Percentiles rank a stretch among this genome's conserved stretches.
Conservation (phyloP, 176 grass and related monocot genomes). For the Typha latifolia region DNA sequence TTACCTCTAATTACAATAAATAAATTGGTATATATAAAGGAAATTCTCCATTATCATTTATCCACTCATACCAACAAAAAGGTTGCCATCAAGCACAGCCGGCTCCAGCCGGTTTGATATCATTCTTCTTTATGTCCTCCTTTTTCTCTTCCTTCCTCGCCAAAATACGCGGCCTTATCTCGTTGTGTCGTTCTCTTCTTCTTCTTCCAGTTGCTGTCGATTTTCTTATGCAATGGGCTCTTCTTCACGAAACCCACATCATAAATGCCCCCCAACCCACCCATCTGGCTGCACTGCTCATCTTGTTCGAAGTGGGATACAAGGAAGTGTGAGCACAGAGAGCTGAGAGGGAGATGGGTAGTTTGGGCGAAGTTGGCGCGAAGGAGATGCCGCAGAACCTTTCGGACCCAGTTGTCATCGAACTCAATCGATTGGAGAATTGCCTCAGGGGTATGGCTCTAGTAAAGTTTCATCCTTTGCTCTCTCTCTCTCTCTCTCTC, state of each 20-base stretch:
- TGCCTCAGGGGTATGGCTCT: constrained; percentile 52
- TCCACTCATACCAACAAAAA: too few relatives aligned
- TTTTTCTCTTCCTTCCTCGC: neutral
- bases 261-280: constrained; percentile 47
- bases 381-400: constrained; percentile 45
- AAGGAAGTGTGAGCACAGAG: neutral
- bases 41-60: too few relatives aligned
- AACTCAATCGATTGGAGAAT: constrained; percentile 78
- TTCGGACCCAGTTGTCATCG: constrained; percentile 49
- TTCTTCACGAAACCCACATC: constrained; percentile 30
- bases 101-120: neutral
- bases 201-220: constrained; percentile 26
- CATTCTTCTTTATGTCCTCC: neutral
- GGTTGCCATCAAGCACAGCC: too few relatives aligned
- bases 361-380: constrained; percentile 53
- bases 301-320: neutral
- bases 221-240: constrained; percentile 25
- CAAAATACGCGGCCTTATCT: neutral
- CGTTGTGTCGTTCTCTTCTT: neutral
- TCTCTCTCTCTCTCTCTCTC: neutral
- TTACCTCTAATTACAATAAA: too few relatives aligned
- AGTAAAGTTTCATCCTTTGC: neutral
- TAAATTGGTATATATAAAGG: too few relatives aligned
- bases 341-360: constrained; percentile 37
- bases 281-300: constrained; percentile 4